phyloP scores from a whole-genome alignment of 2,329 filamentous ascomycete genomes.

The Nigrograna mackinnonii region DNA sequence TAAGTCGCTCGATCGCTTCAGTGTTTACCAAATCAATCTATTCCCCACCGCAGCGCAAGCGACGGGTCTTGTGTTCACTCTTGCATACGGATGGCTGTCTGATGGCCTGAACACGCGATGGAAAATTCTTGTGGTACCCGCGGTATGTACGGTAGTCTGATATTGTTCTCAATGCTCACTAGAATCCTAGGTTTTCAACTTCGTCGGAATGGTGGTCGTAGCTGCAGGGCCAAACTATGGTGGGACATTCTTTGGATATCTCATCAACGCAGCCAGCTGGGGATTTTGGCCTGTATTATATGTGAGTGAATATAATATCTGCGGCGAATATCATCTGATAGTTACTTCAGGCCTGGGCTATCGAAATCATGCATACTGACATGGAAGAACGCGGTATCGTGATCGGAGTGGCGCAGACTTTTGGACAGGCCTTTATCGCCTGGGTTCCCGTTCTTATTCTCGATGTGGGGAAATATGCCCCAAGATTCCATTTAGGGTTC shows the following conservation, averaged over 20 bases:
- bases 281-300: constrained; percentile 15
- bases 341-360: no score
- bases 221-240: constrained; percentile 16
- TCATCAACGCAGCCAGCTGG: constrained; percentile 16
- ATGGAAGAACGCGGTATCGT: constrained; percentile 50
- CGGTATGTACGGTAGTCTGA: no score
- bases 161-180: no score
- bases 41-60: constrained; percentile 15
- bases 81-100: constrained; percentile 12
- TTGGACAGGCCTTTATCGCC: constrained; percentile 48
- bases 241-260: constrained; percentile 14
- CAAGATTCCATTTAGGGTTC: constrained; percentile 11
- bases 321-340: no score
- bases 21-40: constrained; percentile 18
- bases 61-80: constrained; percentile 12
- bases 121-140: constrained; percentile 16
- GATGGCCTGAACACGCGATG: constrained; percentile 13
- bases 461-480: constrained; percentile 15
- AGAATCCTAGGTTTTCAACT: no score
- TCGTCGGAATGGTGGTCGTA: constrained; percentile 15
- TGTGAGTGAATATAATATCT: no score
- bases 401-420: constrained; percentile 49
- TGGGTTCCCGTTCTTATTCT: constrained; percentile 41
- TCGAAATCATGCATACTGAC: constrained; percentile 48
- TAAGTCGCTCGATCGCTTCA: constrained; percentile 12